Percentiles rank a stretch among this genome's conserved stretches.
Conservation (phyloP, 2,329 filamentous ascomycete genomes). For the Fusarium drepaniforme region DNA sequence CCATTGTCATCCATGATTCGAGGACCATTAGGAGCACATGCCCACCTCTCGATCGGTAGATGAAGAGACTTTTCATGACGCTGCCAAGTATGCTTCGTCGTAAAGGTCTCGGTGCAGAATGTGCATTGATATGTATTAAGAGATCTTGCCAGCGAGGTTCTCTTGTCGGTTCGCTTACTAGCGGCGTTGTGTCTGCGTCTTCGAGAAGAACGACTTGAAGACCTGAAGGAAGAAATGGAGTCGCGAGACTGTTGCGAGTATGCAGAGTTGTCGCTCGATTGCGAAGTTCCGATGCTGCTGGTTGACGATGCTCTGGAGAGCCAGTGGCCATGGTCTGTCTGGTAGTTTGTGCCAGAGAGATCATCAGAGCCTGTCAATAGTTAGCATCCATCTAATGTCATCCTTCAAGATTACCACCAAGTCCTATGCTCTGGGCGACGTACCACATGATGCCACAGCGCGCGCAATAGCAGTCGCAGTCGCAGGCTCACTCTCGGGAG, state of each 20-base stretch:
- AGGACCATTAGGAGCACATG: neutral
- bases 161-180: neutral
- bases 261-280: slow-evolving; percentile 21
- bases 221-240: neutral
- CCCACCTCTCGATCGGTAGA: neutral
- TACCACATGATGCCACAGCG: slow-evolving; percentile 24
- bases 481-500: slow-evolving; percentile 46
- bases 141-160: neutral
- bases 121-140: neutral
- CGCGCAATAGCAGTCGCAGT: slow-evolving; percentile 42
- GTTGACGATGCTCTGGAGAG: slow-evolving; percentile 31
- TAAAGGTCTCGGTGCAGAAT: neutral
- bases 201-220: neutral
- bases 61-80: neutral
- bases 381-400: neutral
- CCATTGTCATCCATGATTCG: neutral
- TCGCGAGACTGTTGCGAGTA: slow-evolving; percentile 20
- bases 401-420: neutral
- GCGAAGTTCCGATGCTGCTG: slow-evolving; percentile 35
- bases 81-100: slow-evolving; percentile 5
- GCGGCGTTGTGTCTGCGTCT: neutral
- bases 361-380: neutral
- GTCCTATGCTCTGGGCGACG: neutral
- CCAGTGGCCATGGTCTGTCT: neutral
- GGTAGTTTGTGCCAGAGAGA: neutral